Conservation (phyloP, 495 filamentous ascomycete species). For the Trichoderma erinaceum region DNA sequence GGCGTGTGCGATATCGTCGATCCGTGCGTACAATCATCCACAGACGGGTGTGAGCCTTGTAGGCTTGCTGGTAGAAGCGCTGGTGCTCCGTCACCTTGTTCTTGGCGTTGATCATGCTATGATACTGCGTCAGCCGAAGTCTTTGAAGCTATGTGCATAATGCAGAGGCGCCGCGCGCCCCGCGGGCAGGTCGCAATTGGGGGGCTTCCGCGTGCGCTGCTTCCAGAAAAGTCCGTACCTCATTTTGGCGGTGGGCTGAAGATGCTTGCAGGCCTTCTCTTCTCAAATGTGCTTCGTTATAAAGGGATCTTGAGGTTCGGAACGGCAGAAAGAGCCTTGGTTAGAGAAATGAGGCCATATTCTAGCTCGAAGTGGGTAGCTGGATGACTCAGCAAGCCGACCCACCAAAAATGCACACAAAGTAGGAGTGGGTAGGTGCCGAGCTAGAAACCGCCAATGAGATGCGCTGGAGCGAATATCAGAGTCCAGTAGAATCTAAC, state of each 20-base stretch:
- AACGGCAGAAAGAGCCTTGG: conserved; percentile 5
- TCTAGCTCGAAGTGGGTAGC: conserved; percentile 13
- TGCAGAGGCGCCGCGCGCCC: not conserved
- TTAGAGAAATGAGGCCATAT: conserved; percentile 16
- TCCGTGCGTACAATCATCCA: conserved; percentile 73
- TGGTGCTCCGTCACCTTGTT: conserved; percentile 86
- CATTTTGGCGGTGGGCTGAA: conserved; percentile 9
- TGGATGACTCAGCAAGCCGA: not conserved
- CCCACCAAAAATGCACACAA: not conserved
- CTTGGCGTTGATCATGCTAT: conserved; percentile 66
- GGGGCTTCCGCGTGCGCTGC: conserved; percentile 11
- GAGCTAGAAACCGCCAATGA: not conserved
- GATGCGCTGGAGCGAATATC: not conserved
- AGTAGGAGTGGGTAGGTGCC: not conserved
- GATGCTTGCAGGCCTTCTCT: not conserved
- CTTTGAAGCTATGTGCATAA: not conserved
- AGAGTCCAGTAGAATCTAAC: not conserved
- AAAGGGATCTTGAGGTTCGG: conserved; percentile 6
- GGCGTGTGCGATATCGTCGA: not conserved
- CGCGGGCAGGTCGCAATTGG: not conserved
- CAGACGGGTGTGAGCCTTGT: conserved; percentile 61
- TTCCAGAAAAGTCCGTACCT: not conserved
- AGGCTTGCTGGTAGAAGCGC: conserved; percentile 72
- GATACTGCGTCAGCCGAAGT: conserved; percentile 35
- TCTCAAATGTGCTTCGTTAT: not conserved